A percentile compares a stretch with the other conserved stretches of the same genome.
These are phyloP conservation scores for Aspergillus melleus DNA, from an alignment of 2,329 filamentous ascomycete genomes.

Conservation along the genomic window DNA sequence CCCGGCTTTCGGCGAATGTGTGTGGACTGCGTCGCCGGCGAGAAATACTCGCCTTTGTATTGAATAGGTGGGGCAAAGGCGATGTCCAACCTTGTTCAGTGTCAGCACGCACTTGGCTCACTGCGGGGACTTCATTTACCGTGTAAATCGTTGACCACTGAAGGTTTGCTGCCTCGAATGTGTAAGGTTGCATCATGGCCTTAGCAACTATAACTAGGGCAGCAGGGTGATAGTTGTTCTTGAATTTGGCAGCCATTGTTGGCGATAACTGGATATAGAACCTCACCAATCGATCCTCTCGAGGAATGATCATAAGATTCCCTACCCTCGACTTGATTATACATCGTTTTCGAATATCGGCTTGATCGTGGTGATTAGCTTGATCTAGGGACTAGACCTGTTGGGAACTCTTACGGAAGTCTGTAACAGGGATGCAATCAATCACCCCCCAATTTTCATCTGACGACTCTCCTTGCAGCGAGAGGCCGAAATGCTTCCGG, in stretches of 20 bases:
- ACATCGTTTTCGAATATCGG: background rate
- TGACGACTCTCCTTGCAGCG: background rate
- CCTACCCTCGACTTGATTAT: background rate
- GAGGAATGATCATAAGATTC: background rate
- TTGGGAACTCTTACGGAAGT: background rate
- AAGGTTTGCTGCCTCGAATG: background rate
- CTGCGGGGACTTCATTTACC: background rate
- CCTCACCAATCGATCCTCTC: background rate
- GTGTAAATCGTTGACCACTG: background rate
- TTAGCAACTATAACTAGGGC: background rate
- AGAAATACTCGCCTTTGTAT: background rate
- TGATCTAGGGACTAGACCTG: conserved; percentile 7
- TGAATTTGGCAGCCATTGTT: background rate
- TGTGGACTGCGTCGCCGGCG: conserved; percentile 27
- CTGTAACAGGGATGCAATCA: background rate
- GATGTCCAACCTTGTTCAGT: background rate
- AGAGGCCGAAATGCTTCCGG: conserved; percentile 6
- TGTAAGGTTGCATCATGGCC: background rate
- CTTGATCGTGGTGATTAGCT: conserved; percentile 3
- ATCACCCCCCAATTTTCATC: conserved; percentile 14
- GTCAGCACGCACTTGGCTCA: background rate
- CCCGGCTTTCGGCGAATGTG: conserved; percentile 66
- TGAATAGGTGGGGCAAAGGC: background rate
- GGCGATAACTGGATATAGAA: background rate
- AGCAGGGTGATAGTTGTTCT: background rate